These are phyloP conservation scores for Verticillium zaregamsianum DNA, from an alignment of 2,329 filamentous ascomycete species.

Conservation along the genomic window DNA sequence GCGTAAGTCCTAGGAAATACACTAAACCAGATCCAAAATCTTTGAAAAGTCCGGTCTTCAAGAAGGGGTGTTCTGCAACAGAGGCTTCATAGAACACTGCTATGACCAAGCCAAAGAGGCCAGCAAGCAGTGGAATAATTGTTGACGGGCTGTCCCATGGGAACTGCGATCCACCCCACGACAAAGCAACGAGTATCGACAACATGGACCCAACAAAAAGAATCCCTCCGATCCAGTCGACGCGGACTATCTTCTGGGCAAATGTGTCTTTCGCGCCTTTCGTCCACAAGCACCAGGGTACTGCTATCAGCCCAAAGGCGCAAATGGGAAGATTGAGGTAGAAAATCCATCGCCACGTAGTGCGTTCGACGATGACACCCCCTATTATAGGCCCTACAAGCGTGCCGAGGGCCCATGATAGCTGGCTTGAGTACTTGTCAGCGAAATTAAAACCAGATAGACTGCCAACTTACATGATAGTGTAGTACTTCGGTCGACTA, in stretches of 20 bases:
- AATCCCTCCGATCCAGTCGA: slow-evolving; percentile 43
- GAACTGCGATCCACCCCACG: slow-evolving; percentile 39
- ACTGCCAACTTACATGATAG: slow-evolving; percentile 23
- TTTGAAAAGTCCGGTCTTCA: slow-evolving; percentile 24
- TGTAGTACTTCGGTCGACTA: slow-evolving; percentile 36
- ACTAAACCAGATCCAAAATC: slow-evolving; percentile 22
- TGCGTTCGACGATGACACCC: slow-evolving; percentile 27
- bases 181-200: slow-evolving; percentile 42
- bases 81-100: slow-evolving; percentile 33
- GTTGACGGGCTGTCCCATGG: slow-evolving; percentile 35
- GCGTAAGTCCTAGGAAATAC: slow-evolving; percentile 24
- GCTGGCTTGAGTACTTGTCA: slow-evolving; percentile 14
- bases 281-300: slow-evolving; percentile 37
- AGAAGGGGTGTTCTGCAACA: slow-evolving; percentile 24
- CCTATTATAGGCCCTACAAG: slow-evolving; percentile 35
- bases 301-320: slow-evolving; percentile 30
- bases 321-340: slow-evolving; percentile 43
- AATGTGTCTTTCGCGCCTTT: slow-evolving; percentile 25
- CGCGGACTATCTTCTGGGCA: slow-evolving; percentile 26
- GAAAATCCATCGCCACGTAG: slow-evolving; percentile 44
- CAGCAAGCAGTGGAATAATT: slow-evolving; percentile 38
- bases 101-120: slow-evolving; percentile 29
- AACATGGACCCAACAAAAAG: slow-evolving; percentile 39
- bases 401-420: slow-evolving; percentile 35
- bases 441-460: no score